These are phyloP conservation scores for Apiospora hydei DNA, from an alignment of 2,329 filamentous ascomycete species.

Conservation along the genomic window DNA sequence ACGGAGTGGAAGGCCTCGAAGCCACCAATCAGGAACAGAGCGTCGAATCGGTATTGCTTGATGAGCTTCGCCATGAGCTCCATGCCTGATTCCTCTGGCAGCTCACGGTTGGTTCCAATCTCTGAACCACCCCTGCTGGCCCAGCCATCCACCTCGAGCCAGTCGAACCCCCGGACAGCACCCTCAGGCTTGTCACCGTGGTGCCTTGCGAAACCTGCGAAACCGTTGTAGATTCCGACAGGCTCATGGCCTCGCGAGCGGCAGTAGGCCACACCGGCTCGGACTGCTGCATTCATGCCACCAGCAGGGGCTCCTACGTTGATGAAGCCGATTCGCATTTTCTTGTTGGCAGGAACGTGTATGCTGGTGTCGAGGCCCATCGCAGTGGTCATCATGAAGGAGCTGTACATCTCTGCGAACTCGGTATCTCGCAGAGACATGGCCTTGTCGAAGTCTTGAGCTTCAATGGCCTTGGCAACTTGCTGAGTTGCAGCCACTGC, in stretches of 20 bases:
- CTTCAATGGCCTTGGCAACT: constrained; percentile 81
- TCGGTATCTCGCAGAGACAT: constrained; percentile 92
- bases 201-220: constrained; percentile 91
- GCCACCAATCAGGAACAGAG: constrained; percentile 88
- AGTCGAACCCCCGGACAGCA: constrained; percentile 84
- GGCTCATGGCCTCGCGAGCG: constrained; percentile 90
- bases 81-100: constrained; percentile 86
- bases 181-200: constrained; percentile 83
- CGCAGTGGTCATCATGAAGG: constrained; percentile 90
- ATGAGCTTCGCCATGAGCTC: constrained; percentile 84
- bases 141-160: constrained; percentile 96
- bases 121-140: constrained; percentile 96
- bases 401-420: constrained; percentile 90
- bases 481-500: constrained; percentile 87
- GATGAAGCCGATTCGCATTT: constrained; percentile 93
- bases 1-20: constrained; percentile 97
- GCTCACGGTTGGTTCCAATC: constrained; percentile 95
- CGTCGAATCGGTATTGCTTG: constrained; percentile 87
- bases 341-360: constrained; percentile 75
- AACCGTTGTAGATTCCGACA: constrained; percentile 94
- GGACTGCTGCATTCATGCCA: constrained; percentile 96
- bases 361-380: constrained; percentile 73
- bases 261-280: constrained; percentile 93
- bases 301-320: constrained; percentile 96
- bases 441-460: constrained; percentile 84